Conservation (phyloP, 305 asterid species). For the Fraxinus sp. region DNA sequence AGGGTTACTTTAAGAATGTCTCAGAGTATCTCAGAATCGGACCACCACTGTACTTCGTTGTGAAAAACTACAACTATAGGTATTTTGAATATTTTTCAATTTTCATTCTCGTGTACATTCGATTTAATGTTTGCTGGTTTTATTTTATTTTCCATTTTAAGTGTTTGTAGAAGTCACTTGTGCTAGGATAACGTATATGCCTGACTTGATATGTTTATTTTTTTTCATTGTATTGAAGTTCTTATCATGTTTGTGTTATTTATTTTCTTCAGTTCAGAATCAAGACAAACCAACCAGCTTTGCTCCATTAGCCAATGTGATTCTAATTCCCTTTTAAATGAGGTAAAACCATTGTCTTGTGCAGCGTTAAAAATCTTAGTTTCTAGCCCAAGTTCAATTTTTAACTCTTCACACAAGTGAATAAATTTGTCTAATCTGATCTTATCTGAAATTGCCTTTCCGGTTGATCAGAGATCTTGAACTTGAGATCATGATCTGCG, state of each 20-base stretch:
- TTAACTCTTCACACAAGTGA: neutral
- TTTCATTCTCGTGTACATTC: neutral
- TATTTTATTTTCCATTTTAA: neutral
- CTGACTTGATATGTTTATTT: neutral
- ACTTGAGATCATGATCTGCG: neutral
- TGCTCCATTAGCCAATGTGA: constrained; percentile 96
- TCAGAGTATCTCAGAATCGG: constrained; percentile 86
- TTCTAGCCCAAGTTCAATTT: neutral
- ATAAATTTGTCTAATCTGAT: neutral
- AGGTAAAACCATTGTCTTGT: constrained; percentile 51
- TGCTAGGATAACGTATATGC: neutral
- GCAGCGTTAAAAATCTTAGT: neutral
- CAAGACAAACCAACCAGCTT: constrained; percentile 79
- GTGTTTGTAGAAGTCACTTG: neutral
- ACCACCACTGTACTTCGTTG: constrained; percentile 91
- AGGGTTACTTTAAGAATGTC: constrained; percentile 82
- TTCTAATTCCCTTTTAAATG: constrained; percentile 82
- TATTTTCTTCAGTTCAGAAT: constrained; percentile 67
- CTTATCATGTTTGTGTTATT: constrained; percentile 29
- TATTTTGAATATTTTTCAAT: constrained; percentile 19
- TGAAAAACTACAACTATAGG: constrained; percentile 90
- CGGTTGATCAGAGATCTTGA: neutral
- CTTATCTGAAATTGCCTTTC: neutral
- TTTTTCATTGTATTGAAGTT: neutral
- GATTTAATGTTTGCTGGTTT: neutral